Conservation (phyloP, 768 basidiomycete species). For the Ephemerocybe angulata region DNA sequence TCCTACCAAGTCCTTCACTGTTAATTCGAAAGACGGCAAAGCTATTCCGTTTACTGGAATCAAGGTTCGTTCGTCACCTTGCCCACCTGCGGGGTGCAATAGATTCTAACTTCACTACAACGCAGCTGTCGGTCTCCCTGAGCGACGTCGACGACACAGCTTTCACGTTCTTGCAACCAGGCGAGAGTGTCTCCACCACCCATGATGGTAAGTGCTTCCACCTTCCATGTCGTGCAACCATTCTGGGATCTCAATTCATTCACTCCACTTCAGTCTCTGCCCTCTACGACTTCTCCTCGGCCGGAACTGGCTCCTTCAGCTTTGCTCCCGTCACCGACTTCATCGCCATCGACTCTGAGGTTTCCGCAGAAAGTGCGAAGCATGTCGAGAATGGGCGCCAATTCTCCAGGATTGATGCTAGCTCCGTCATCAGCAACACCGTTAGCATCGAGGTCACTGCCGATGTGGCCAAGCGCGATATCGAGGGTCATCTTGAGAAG, state of each 20-base stretch:
- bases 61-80: conserved; percentile 28
- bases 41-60: conserved; percentile 40
- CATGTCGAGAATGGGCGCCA: conserved; percentile 12
- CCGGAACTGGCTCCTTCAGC: conserved; percentile 36
- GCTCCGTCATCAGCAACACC: conserved; percentile 14
- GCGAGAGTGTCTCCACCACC: conserved; percentile 34
- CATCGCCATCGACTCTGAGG: conserved; percentile 28
- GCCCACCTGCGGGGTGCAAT: not conserved
- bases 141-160: conserved; percentile 35
- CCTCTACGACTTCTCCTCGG: conserved; percentile 40
- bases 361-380: conserved; percentile 1
- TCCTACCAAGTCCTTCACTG: conserved; percentile 42
- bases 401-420: conserved; percentile 26
- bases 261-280: conserved; percentile 28
- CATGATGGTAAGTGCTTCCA: conserved; percentile 32
- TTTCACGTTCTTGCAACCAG: conserved; percentile 36
- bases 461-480: conserved; percentile 32
- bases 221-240: not conserved
- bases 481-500: conserved; percentile 25
- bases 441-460: conserved; percentile 34
- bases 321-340: conserved; percentile 40
- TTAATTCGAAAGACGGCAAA: conserved; percentile 34
- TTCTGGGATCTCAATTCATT: not conserved
- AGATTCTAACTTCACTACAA: not conserved
- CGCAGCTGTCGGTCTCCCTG: conserved; percentile 35